A percentile compares a stretch with the other conserved stretches of the same genome.
Conservation (phyloP, 768 basidiomycete genomes). For the Tulasnella sp. region DNA sequence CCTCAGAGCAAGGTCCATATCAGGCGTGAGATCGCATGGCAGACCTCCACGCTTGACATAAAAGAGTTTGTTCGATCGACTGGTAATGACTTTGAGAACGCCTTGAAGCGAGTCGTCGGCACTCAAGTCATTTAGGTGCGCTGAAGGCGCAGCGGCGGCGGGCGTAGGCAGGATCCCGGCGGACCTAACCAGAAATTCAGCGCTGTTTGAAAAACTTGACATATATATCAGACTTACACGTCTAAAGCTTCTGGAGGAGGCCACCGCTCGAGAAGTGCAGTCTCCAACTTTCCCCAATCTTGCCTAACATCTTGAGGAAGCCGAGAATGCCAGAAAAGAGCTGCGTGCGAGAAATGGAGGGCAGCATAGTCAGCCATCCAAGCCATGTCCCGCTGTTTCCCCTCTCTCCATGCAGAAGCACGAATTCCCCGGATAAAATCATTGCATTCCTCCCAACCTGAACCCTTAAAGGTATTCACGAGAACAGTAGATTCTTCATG, state of each 20-base stretch:
- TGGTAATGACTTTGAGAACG: neutral
- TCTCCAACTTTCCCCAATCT: neutral
- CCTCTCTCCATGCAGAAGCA: neutral
- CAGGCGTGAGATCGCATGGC: neutral
- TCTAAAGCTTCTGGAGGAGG: neutral
- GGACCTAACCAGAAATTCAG: neutral
- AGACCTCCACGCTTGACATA: neutral
- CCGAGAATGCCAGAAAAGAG: neutral
- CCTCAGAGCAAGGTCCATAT: too few relatives aligned
- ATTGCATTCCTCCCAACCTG: neutral
- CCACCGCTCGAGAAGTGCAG: neutral
- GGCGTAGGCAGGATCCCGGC: neutral
- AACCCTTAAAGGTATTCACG: neutral
- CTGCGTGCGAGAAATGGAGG: neutral
- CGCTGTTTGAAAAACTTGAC: neutral
- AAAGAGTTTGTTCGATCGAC: neutral
- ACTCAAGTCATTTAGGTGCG: neutral
- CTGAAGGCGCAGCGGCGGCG: neutral
- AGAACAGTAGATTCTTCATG: neutral
- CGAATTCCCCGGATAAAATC: neutral
- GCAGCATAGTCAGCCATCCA: neutral
- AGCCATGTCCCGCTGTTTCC: neutral
- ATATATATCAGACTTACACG: neutral
- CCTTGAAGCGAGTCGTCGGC: neutral
- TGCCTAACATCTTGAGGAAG: neutral